Evolutionary conservation across 1,139 yeast genomes (phyloP), one percentile per base, ranked within the genome.

Genomic region (Candida pseudoviswanathii): DNA sequence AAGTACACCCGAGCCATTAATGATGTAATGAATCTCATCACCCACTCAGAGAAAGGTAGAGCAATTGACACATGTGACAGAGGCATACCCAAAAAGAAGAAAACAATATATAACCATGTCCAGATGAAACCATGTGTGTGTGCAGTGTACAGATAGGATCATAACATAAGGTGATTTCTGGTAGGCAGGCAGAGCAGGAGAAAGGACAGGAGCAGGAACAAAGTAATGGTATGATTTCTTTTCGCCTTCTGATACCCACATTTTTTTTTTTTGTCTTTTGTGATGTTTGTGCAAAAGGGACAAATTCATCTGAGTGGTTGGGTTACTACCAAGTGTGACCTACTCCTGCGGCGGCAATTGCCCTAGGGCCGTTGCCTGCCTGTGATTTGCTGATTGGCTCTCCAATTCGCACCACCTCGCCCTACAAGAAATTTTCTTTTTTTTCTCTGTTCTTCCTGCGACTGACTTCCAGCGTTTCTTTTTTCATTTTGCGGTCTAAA

Each of bases 291-390:
- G 16, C 16, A 16, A 16, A 16, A 16, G 16, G 16, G 16, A 29
- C 31, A 29, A 31, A 5, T 36, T 36, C 8, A 5, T 21, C n/a
- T 36, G 39, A 36, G 26, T 36, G 39, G 39, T 21, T 36, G 39
- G 5, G 39, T 36, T 36, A 21, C n/a, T 36, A 36, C 39, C 39
- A 36, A 36, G 10, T 36, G 39, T 11, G 39, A 36, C 3, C 5
- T 6, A 36, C 21, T 36, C 25, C 39, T 36, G 26, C 22, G 39
- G 39, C 39, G 39, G 39, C n/a, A 36, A 36, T 21, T 36, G 38
- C 4, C 8, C 11, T 6, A 2, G 11, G 11, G 9, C 9, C n/a
- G 22, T 21, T 24, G 1, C 27, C 11, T 24, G 10, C 30, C 6
- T 37, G 16, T 37, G 40, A 37, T 37, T 37, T 24, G 40, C 40